A percentile compares a stretch with the other conserved stretches of the same genome.
These are phyloP conservation scores for Psilocybe subaeruginosa DNA, from an alignment of 768 basidiomycete genomes.

Conservation along the genomic window DNA sequence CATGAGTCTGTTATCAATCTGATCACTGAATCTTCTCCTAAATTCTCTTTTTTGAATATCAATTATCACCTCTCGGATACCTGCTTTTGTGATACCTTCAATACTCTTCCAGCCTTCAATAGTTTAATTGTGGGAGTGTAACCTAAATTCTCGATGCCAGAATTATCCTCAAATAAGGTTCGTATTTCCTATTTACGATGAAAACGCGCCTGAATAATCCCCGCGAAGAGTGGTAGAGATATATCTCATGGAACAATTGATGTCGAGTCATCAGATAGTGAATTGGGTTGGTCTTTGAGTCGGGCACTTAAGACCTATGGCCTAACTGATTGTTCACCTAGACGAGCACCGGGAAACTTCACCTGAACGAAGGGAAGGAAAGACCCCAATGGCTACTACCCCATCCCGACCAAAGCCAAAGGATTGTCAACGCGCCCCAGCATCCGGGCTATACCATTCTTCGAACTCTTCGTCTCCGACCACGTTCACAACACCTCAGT, in stretches of 20 bases:
- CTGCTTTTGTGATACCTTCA: constrained; percentile 8
- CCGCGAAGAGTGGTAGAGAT: neutral
- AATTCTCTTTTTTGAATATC: constrained; percentile 1
- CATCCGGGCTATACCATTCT: neutral
- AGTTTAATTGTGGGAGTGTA: neutral
- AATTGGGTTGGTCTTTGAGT: neutral
- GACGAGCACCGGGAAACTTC: neutral
- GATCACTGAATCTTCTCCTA: neutral
- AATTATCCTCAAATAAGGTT: neutral
- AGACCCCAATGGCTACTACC: neutral
- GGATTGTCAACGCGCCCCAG: neutral
- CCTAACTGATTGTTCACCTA: neutral
- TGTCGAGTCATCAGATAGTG: neutral
- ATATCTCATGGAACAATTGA: neutral
- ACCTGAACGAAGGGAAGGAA: neutral
- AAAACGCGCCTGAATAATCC: neutral
- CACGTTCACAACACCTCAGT: neutral
- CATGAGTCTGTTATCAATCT: constrained; percentile 20
- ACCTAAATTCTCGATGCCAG: neutral
- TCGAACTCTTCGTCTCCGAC: neutral
- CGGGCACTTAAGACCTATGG: neutral
- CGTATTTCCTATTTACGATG: neutral
- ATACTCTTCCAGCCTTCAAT: constrained; percentile 1
- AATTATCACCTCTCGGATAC: constrained; percentile 16
- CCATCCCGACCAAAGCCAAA: neutral